A percentile compares a stretch with the other conserved stretches of the same genome.
Conservation (phyloP, 2,329 filamentous ascomycete genomes). For the Fusarium protoensiforme region DNA sequence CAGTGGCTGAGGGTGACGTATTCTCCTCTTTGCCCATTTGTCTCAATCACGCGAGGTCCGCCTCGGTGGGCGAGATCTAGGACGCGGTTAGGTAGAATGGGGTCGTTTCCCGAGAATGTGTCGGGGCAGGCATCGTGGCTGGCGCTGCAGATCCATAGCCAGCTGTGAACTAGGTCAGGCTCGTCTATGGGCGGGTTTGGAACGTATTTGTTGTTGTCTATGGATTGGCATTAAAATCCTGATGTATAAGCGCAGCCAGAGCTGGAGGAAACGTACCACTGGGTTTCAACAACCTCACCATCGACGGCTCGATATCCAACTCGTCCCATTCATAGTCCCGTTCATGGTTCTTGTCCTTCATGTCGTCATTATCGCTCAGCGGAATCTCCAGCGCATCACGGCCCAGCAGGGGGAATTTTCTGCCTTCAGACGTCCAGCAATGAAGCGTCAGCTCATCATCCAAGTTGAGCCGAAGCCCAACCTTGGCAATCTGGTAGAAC, state of each 20-base stretch:
- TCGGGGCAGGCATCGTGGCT: background rate
- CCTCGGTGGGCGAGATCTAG: background rate
- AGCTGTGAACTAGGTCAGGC: background rate
- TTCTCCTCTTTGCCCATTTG: background rate
- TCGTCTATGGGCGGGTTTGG: background rate
- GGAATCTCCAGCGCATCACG: background rate
- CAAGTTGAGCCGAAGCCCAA: background rate
- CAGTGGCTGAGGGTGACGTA: background rate
- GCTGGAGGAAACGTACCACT: background rate
- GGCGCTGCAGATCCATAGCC: background rate
- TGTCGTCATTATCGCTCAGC: background rate
- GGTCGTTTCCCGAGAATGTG: background rate
- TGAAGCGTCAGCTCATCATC: background rate
- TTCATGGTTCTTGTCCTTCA: background rate
- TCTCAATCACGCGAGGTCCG: background rate
- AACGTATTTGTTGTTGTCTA: background rate
- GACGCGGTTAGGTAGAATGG: background rate
- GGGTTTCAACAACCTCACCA: background rate
- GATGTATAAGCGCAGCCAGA: background rate
- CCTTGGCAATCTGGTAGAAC: background rate
- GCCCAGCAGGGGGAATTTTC: background rate
- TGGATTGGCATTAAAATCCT: background rate
- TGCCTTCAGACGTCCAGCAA: background rate
- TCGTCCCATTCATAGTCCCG: background rate
- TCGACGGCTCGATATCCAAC: background rate